Evolutionary conservation across 139 green algal species (phyloP), one percentile per base, ranked within the genome.

Genomic region (Nannochloris sp.): DNA sequence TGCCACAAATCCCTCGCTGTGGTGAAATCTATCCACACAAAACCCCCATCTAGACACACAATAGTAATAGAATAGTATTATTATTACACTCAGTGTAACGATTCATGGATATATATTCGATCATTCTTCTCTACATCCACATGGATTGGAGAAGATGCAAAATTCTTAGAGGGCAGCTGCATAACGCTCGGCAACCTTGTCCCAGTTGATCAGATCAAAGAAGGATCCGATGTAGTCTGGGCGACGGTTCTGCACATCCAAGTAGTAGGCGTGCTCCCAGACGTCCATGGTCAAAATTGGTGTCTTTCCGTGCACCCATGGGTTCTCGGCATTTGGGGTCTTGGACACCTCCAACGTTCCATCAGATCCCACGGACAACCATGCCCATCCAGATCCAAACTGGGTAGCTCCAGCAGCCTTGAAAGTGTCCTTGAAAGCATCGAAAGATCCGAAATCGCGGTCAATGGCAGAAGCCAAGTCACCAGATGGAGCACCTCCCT

Each of bases 321-420:
- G 90, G 67, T 76, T 89, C 58, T 93, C 89, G 8, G 91, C 90
- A 69, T 97, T 97, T 67, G 91, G 85, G 2, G 91, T 95, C 84
- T 97, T 96, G 67, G 67, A 78, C 62, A 97, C 85, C 64, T 75
- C 79, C 37, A 97, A 77, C 81, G 92, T 92, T 68, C 87, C 87
- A 31, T 62, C 63, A 62, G 80, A 78, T 57, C 84, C 82, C n/a
- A 77, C 59, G 4, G 83, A 70, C 28, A 97, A 79, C 91, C 91
- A 97, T 0, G 90, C 91, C 90, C 92, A 97, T 62, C 91, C 91
- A 49, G 83, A 92, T 50, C 91, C 91, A 67, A 97, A 96, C 76
- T 95, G 87, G 13, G 82, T 92, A 25, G 81, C 81, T 28, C 80
- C 84, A 25, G 88, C 88, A 10, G 65, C 63, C 68, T 87, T 89